Conservation (phyloP, 805 yeast species). For the Candida railenensis region DNA sequence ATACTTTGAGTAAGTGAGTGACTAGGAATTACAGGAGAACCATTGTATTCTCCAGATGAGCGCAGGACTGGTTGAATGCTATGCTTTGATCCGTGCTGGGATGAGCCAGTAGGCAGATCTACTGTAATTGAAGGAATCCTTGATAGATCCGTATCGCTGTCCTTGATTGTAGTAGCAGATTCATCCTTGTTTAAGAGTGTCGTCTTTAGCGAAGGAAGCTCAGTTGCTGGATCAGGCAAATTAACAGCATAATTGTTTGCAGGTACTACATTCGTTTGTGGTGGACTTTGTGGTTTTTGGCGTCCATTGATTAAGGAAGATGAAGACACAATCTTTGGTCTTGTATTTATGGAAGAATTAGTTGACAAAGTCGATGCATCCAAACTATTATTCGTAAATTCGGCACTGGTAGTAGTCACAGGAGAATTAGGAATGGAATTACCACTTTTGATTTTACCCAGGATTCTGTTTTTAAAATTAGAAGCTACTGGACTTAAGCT, state of each 20-base stretch:
- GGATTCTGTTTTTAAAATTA: constrained; percentile 7
- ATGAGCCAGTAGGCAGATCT: too few species aligned
- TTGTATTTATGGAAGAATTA: not conserved
- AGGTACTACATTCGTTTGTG: not conserved
- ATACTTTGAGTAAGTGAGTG: not conserved
- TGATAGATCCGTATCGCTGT: not conserved
- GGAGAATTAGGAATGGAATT: not conserved
- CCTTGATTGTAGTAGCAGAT: not conserved
- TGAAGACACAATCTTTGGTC: constrained; percentile 7
- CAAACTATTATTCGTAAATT: not conserved
- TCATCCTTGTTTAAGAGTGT: not conserved
- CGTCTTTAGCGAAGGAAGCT: not conserved
- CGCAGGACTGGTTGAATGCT: not conserved
- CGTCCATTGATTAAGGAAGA: not conserved
- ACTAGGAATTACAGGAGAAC: not conserved
- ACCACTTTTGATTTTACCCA: constrained; percentile 4
- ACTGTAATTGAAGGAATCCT: too few species aligned
- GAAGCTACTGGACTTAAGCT: constrained; percentile 7
- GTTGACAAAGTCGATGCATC: constrained; percentile 1
- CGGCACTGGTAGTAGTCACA: not conserved
- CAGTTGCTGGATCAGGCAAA: not conserved
- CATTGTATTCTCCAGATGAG: not conserved
- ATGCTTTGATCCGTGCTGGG: not conserved
- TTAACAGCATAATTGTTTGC: not conserved
- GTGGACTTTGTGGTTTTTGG: not conserved